Base-by-base conservation (phyloP, 2,329 filamentous ascomycete genomes). In the Sporothrix humicola region DNA sequence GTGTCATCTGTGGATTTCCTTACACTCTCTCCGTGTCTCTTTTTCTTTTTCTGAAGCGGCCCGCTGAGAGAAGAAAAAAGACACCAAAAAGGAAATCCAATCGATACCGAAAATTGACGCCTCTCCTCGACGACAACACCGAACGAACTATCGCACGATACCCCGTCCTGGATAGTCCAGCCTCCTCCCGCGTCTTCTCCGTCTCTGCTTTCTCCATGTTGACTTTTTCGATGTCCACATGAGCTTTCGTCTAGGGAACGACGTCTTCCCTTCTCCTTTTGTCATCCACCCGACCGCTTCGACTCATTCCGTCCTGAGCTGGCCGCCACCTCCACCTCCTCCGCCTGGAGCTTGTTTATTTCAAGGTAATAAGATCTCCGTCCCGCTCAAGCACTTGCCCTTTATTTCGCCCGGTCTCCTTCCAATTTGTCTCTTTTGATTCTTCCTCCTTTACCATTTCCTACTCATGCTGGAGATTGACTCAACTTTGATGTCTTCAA, bases 321-420 rank as follows among this genome's bases (percentile, higher is more conserved):
- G 58, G 69, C 56, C 69, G 69, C 46, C 69, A 54, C 69, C 44
- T 71, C 58, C 46, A 71, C 52, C 68, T 58, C 52, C 68, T 58
- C 54, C 31, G 44, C 31, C 46, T 44, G 17, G 17, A 44, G 54
- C 69, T 71, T 63, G 46, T 71, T 63, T 52, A 52, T 71, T 42
- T 42, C 56, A 63, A 71, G 69, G 69, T 71, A 71, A 37, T 54
- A 52, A 52, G 23, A 68, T 56, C 54, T 42, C 6, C 69, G 31
- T 61, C 17, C 69, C 69, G 37, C 54, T 61, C 54, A 42, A 50
- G 54, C 54, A 59, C 69, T 71, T 61, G 69, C 37, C 42, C 20
- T 52, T 44, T 72, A 23, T 48, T 50, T 26, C 17, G 44, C 42
- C 59, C 15, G 50, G 42, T 50, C 20, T 42, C 15, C 17, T 42